A percentile compares a stretch with the other conserved stretches of the same genome.
These are phyloP conservation scores for Hypoxylon sp. DNA, from an alignment of 2,329 filamentous ascomycete species.

Conservation along the genomic window DNA sequence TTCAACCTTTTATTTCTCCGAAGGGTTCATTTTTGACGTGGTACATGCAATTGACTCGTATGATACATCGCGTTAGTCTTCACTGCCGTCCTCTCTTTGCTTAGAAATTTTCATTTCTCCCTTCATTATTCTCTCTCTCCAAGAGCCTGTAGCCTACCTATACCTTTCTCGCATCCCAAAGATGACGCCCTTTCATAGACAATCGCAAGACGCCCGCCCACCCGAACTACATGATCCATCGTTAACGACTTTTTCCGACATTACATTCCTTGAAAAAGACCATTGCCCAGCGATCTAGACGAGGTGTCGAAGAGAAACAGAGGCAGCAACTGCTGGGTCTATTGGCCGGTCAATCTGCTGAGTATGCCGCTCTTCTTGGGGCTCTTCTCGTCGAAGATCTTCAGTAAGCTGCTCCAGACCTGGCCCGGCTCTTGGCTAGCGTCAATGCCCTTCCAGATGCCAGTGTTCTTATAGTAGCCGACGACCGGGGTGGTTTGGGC, in stretches of 20 bases:
- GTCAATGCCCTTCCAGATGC: constrained; percentile 96
- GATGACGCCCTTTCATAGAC: constrained; percentile 25
- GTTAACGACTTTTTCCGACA: constrained; percentile 10
- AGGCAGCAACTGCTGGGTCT: constrained; percentile 22
- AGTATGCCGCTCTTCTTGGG: constrained; percentile 56
- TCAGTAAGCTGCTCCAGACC: constrained; percentile 93
- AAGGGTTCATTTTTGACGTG: constrained; percentile 31
- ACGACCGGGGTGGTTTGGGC: constrained; percentile 93
- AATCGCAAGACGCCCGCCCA: constrained; percentile 23
- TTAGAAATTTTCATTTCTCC: constrained; percentile 23
- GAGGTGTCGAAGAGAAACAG: constrained; percentile 12
- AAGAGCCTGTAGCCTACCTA: constrained; percentile 21
- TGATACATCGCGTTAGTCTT: constrained; percentile 37
- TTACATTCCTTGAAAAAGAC: constrained; percentile 13
- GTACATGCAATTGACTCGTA: constrained; percentile 36
- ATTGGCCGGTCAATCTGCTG: constrained; percentile 55
- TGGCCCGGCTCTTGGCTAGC: constrained; percentile 95
- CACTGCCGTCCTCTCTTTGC: constrained; percentile 21
- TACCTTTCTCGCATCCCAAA: constrained; percentile 14
- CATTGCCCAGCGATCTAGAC: constrained; percentile 1
- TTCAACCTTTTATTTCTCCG: background rate
- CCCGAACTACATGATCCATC: constrained; percentile 19
- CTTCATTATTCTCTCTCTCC: constrained; percentile 24
- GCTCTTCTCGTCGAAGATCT: constrained; percentile 77
- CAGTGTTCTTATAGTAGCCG: constrained; percentile 95